A percentile compares a stretch with the other conserved stretches of the same genome.
These are phyloP conservation scores for Nicotiana knightiana DNA, from an alignment of 257 asterid species.

Conservation along the genomic window DNA sequence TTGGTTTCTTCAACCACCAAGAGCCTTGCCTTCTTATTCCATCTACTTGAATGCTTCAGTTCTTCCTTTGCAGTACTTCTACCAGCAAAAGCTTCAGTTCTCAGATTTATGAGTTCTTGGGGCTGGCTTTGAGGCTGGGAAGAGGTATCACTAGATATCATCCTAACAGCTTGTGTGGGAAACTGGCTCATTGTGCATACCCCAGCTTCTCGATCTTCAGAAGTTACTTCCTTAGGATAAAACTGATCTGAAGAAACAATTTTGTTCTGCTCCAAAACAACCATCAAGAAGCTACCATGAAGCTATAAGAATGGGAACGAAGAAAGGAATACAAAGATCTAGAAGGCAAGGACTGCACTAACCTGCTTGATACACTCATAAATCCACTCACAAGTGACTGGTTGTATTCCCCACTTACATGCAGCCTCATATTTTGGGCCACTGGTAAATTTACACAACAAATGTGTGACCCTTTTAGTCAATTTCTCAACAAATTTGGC, in stretches of 20 bases:
- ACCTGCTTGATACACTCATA: slow-evolving; percentile 83
- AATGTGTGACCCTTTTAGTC: slow-evolving; percentile 71
- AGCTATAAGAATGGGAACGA: slow-evolving; percentile 12
- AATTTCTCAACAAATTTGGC: slow-evolving; percentile 57
- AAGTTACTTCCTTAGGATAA: slow-evolving; percentile 59
- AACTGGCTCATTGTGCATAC: slow-evolving; percentile 58
- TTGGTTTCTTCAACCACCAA: slow-evolving; percentile 29
- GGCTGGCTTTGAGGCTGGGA: slow-evolving; percentile 47
- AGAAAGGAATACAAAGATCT: slow-evolving; percentile 12
- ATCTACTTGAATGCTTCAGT: slow-evolving; percentile 23
- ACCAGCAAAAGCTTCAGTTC: slow-evolving; percentile 24
- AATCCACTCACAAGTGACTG: slow-evolving; percentile 82
- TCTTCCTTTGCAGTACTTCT: slow-evolving; percentile 23
- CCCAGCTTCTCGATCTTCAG: slow-evolving; percentile 63
- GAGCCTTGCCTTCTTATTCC: slow-evolving; percentile 50
- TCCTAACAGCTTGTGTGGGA: slow-evolving; percentile 55
- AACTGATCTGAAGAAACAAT: slow-evolving; percentile 57
- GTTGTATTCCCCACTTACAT: slow-evolving; percentile 64
- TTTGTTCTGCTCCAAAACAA: slow-evolving; percentile 54
- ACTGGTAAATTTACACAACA: slow-evolving; percentile 62
- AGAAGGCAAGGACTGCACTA: slow-evolving; percentile 11
- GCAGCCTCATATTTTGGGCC: slow-evolving; percentile 88
- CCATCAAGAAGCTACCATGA: slow-evolving; percentile 19
- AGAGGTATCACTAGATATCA: slow-evolving; percentile 37
- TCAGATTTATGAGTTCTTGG: slow-evolving; percentile 33